These are phyloP conservation scores for Cercospora zeae-maydis DNA, from an alignment of 2,329 filamentous ascomycete genomes.

Conservation along the genomic window DNA sequence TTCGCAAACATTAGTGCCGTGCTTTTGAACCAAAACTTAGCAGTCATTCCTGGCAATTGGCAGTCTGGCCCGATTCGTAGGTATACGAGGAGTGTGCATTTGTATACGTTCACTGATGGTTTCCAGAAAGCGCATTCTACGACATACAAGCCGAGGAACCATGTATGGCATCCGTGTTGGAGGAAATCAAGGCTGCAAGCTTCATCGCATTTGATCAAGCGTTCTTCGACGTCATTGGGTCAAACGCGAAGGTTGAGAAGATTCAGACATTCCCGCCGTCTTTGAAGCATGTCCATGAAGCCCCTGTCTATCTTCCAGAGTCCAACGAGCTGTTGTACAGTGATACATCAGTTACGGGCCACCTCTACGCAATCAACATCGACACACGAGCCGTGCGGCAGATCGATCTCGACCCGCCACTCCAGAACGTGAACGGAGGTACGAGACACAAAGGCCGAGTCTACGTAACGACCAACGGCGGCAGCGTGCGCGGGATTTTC, in stretches of 20 bases:
- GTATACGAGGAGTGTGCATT: neutral
- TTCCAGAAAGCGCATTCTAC: conserved; percentile 22
- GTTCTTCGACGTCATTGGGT: conserved; percentile 30
- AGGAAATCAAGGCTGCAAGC: conserved; percentile 21
- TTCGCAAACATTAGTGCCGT: conserved; percentile 20
- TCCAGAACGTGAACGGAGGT: conserved; percentile 29
- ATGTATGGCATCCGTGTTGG: conserved; percentile 13
- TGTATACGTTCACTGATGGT: neutral
- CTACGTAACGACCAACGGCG: conserved; percentile 28
- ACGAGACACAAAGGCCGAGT: conserved; percentile 24
- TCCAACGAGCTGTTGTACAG: conserved; percentile 29
- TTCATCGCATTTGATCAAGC: conserved; percentile 30
- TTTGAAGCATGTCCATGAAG: conserved; percentile 28
- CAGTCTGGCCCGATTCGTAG: conserved; percentile 17
- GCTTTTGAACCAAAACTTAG: conserved; percentile 21
- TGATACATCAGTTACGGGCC: conserved; percentile 26
- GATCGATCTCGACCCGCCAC: conserved; percentile 22
- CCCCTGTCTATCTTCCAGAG: conserved; percentile 28
- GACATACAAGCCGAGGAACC: conserved; percentile 19
- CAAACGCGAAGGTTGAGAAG: conserved; percentile 26
- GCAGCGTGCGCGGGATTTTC: conserved; percentile 24
- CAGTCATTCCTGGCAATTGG: conserved; percentile 25
- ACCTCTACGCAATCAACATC: conserved; percentile 27
- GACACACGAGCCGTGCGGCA: conserved; percentile 22
- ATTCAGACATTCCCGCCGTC: conserved; percentile 24